A percentile compares a stretch with the other conserved stretches of the same genome.
Evolutionary conservation across 495 filamentous ascomycete genomes (phyloP).

Genomic region (Neurospora hispaniola): DNA sequence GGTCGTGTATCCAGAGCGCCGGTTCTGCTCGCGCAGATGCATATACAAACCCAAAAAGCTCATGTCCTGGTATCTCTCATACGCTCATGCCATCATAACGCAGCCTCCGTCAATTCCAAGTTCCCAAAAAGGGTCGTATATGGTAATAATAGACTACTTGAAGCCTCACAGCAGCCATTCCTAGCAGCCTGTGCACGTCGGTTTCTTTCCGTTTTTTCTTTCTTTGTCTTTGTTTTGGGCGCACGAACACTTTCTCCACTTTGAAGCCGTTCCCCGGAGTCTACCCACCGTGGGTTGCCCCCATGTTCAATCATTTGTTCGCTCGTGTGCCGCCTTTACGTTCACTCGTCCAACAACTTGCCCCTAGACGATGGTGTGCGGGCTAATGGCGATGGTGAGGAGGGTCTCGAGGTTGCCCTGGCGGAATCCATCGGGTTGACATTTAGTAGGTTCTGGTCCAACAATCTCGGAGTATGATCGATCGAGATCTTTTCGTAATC

Average conservation of each 20-base stretch:
- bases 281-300: neutral
- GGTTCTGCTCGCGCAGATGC: neutral
- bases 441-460: slow-evolving; percentile 22
- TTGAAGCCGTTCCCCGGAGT: neutral
- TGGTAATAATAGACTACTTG: neutral
- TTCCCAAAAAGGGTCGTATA: neutral
- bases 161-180: neutral
- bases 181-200: neutral
- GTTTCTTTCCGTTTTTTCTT: neutral
- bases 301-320: neutral
- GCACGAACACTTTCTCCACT: neutral
- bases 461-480: slow-evolving; percentile 29
- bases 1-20: neutral
- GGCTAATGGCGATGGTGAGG: slow-evolving; percentile 53
- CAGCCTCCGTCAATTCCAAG: neutral
- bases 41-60: neutral
- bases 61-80: neutral
- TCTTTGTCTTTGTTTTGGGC: neutral
- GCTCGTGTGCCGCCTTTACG: neutral
- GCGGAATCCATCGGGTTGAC: slow-evolving; percentile 36
- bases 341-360: slow-evolving; percentile 30
- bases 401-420: slow-evolving; percentile 55
- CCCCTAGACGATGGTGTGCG: slow-evolving; percentile 33
- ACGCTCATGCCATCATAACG: neutral
- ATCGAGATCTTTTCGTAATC: slow-evolving; percentile 63